A percentile compares a stretch with the other conserved stretches of the same genome.
phyloP scores from a whole-genome alignment of 1,139 yeast genomes.

The Diutina mesorugosa region DNA sequence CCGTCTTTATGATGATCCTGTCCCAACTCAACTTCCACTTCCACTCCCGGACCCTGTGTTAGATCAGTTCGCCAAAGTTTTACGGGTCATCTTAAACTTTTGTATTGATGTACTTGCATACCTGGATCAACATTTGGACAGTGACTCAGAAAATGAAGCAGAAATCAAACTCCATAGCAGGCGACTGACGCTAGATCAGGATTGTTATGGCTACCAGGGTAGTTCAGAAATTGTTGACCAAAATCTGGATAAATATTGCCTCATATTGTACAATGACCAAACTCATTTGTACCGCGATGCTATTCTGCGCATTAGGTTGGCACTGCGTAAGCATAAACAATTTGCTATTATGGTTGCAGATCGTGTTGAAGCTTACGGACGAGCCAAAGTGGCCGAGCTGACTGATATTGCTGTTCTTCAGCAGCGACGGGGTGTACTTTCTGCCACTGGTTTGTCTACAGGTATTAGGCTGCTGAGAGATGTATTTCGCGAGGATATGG shows the following conservation, averaged over 20 bases:
- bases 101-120: slow-evolving; percentile 52
- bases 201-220: slow-evolving; percentile 15
- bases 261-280: slow-evolving; percentile 69
- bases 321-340: slow-evolving; percentile 52
- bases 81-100: slow-evolving; percentile 55
- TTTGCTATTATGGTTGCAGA: slow-evolving; percentile 69
- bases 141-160: not conserved
- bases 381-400: slow-evolving; percentile 56
- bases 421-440: slow-evolving; percentile 39
- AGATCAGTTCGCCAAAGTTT: slow-evolving; percentile 24
- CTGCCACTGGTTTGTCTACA: slow-evolving; percentile 51
- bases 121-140: not conserved
- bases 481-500: slow-evolving; percentile 70
- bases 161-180: not conserved
- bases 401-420: slow-evolving; percentile 35
- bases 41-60: slow-evolving; percentile 23
- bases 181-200: slow-evolving; percentile 14
- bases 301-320: slow-evolving; percentile 45
- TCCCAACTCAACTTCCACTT: slow-evolving; percentile 12
- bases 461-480: slow-evolving; percentile 61
- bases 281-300: slow-evolving; percentile 67
- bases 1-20: slow-evolving; percentile 5
- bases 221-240: slow-evolving; percentile 21
- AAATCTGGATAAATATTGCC: slow-evolving; percentile 35
- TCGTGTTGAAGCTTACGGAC: slow-evolving; percentile 50